These are phyloP conservation scores for Salpingoeca rosetta DNA, from an alignment of 78 protist genomes.

Conservation along the genomic window DNA sequence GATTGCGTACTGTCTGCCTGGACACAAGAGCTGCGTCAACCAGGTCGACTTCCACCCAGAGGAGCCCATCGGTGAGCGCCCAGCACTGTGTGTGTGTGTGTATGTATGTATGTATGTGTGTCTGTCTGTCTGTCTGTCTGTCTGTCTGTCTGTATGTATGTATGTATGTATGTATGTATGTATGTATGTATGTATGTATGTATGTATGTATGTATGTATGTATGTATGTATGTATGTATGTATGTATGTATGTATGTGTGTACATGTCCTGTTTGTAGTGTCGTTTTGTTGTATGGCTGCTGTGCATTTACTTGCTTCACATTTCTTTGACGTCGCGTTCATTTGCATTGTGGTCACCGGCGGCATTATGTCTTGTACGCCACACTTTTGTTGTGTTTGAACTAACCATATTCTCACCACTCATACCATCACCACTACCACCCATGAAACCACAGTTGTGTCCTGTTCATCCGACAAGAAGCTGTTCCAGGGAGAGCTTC, in stretches of 20 bases:
- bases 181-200: constrained; percentile 21
- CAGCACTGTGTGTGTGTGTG: background rate
- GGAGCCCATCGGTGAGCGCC: constrained; percentile 60
- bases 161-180: constrained; percentile 16
- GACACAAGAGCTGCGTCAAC: constrained; percentile 68
- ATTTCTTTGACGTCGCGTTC: background rate
- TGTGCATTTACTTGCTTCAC: background rate
- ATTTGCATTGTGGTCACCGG: background rate
- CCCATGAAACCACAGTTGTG: constrained; percentile 37
- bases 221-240: constrained; percentile 19
- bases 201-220: constrained; percentile 13
- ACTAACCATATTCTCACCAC: no score
- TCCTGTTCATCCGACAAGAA: constrained; percentile 51
- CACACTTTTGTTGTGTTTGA: no score
- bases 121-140: background rate
- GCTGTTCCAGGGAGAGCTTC: constrained; percentile 60
- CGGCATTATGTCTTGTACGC: background rate
- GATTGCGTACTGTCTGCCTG: constrained; percentile 63
- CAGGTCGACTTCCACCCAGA: constrained; percentile 71
- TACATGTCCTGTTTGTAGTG: background rate
- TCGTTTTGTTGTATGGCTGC: background rate
- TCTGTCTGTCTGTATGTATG: no score
- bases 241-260: constrained; percentile 28
- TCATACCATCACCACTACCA: no score
- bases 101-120: background rate